Percentiles rank a stretch among this genome's conserved stretches.
Evolutionary conservation across 2,329 filamentous ascomycete genomes (phyloP).

Genomic region (Didymella keratinophila): DNA sequence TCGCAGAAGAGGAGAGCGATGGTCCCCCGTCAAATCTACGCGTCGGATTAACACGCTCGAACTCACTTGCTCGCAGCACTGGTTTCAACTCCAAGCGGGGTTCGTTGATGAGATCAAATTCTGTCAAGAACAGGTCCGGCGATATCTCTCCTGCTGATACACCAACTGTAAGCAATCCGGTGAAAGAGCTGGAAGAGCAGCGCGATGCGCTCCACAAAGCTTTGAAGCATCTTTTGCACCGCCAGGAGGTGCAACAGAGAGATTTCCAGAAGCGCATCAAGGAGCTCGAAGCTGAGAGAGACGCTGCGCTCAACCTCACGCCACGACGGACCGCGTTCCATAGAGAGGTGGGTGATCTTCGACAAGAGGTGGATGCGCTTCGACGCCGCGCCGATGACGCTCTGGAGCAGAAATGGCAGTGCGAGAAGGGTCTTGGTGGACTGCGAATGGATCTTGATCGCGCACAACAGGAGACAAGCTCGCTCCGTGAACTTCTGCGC

Average conservation of each 20-base stretch:
- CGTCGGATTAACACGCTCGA: conserved; percentile 69
- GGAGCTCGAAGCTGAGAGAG: conserved; percentile 78
- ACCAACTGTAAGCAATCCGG: conserved; percentile 45
- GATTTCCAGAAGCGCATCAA: conserved; percentile 84
- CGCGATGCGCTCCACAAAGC: conserved; percentile 90
- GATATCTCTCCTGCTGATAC: conserved; percentile 66
- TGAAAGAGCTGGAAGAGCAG: conserved; percentile 94
- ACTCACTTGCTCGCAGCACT: conserved; percentile 68
- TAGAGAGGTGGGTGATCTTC: conserved; percentile 78
- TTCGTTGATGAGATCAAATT: conserved; percentile 62
- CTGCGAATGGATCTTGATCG: conserved; percentile 97
- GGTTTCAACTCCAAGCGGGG: conserved; percentile 52
- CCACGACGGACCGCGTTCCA: conserved; percentile 82
- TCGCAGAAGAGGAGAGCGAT: conserved; percentile 65
- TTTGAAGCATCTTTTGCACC: conserved; percentile 81
- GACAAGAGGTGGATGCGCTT: conserved; percentile 83
- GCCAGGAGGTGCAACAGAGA: conserved; percentile 83
- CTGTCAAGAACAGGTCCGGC: conserved; percentile 49
- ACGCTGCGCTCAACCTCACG: conserved; percentile 72
- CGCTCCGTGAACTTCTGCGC: conserved; percentile 77
- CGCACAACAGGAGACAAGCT: conserved; percentile 88
- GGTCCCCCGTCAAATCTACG: conserved; percentile 40
- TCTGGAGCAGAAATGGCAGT: conserved; percentile 94
- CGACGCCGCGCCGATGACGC: conserved; percentile 91
- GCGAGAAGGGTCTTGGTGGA: conserved; percentile 86